Percentiles rank a stretch among this genome's conserved stretches.
Evolutionary conservation across 2,329 filamentous ascomycete species (phyloP).

Genomic region (Colletotrichum tropicale): DNA sequence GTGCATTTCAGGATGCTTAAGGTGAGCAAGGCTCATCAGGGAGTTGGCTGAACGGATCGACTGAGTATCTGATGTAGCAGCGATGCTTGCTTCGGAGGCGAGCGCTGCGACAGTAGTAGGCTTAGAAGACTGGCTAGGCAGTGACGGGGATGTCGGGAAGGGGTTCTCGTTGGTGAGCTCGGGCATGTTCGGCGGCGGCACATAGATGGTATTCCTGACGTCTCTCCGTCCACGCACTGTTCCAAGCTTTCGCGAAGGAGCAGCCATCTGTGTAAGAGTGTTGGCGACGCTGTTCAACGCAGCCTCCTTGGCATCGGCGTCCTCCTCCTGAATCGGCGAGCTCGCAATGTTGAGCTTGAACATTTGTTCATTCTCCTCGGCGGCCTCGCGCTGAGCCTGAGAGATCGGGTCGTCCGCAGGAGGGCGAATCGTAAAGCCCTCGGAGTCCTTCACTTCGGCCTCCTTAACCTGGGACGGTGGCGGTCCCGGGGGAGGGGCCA

Average conservation of each 20-base stretch:
- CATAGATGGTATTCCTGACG: conserved; percentile 88
- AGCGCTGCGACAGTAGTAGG: conserved; percentile 58
- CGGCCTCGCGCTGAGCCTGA: conserved; percentile 71
- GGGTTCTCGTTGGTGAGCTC: conserved; percentile 37
- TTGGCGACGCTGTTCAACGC: conserved; percentile 79
- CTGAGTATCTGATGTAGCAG: conserved; percentile 78
- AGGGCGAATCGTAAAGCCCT: conserved; percentile 78
- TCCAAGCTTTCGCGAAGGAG: conserved; percentile 71
- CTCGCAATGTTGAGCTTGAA: conserved; percentile 84
- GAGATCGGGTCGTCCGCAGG: conserved; percentile 70
- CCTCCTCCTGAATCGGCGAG: conserved; percentile 78
- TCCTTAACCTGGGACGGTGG: conserved; percentile 50
- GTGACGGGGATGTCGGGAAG: conserved; percentile 40
- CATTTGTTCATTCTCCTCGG: conserved; percentile 65
- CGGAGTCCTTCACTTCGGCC: conserved; percentile 63
- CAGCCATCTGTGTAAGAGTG: conserved; percentile 67
- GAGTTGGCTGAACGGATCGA: conserved; percentile 91
- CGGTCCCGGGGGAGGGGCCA: conserved; percentile 55
- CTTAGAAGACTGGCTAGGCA: conserved; percentile 37
- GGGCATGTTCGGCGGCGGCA: conserved; percentile 54
- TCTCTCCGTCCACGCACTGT: conserved; percentile 89
- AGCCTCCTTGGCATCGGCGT: conserved; percentile 74
- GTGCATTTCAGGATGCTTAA: conserved; percentile 82
- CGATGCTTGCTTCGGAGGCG: conserved; percentile 66
- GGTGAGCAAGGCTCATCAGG: conserved; percentile 69